phyloP scores from a whole-genome alignment of 768 basidiomycete species.

The Boletus tomentosulus region DNA sequence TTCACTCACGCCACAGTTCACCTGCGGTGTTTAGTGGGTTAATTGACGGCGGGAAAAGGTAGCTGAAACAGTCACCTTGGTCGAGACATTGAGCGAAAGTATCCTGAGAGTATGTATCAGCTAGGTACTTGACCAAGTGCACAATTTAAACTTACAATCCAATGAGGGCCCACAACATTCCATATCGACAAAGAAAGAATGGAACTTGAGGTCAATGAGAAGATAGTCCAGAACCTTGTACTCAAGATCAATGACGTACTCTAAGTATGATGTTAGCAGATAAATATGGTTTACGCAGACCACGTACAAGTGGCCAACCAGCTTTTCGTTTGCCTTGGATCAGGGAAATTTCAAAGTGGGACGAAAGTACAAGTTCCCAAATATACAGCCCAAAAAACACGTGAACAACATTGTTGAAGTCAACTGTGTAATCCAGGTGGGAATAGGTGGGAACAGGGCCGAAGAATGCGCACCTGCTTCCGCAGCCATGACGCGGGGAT shows the following conservation, averaged over 20 bases:
- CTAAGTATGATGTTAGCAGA: constrained; percentile 11
- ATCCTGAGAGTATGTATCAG: constrained; percentile 38
- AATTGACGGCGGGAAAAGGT: not conserved
- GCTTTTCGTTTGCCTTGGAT: constrained; percentile 53
- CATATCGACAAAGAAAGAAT: constrained; percentile 69
- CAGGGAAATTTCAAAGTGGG: constrained; percentile 65
- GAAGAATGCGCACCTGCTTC: constrained; percentile 21
- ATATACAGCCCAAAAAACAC: constrained; percentile 61
- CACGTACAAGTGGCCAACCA: constrained; percentile 66
- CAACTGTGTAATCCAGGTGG: constrained; percentile 34
- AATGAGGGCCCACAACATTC: constrained; percentile 61
- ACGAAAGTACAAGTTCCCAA: constrained; percentile 65
- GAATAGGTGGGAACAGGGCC: not conserved
- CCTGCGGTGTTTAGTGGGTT: constrained; percentile 27
- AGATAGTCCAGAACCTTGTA: not conserved
- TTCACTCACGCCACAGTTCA: constrained; percentile 54
- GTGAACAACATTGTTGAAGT: constrained; percentile 58
- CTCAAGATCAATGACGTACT: constrained; percentile 9
- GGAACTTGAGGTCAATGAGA: constrained; percentile 39
- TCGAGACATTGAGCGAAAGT: constrained; percentile 49
- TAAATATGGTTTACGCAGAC: not conserved
- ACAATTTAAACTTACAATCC: constrained; percentile 44
- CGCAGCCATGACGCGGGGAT: constrained; percentile 14
- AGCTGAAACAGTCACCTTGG: constrained; percentile 15
- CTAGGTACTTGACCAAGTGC: not conserved